phyloP scores from a whole-genome alignment of 305 asterid species.

The Solanum aculeatissimum region DNA sequence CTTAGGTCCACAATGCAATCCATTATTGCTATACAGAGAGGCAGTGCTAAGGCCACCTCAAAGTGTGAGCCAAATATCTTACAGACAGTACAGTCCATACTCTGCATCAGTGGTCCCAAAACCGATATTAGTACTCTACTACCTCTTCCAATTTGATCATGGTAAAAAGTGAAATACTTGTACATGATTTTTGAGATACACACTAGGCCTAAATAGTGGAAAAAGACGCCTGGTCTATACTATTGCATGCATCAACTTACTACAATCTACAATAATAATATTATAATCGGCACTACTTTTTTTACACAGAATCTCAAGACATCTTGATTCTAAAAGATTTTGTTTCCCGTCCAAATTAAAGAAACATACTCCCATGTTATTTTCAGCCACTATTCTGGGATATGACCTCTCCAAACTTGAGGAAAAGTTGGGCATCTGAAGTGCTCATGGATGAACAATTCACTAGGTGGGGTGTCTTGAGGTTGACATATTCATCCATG shows the following conservation, averaged over 20 bases:
- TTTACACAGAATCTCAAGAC: conserved; percentile 13
- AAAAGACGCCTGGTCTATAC: neutral
- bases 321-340: neutral
- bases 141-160: neutral
- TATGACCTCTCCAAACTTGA: conserved; percentile 35
- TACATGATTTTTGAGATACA: neutral
- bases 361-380: neutral
- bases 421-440: conserved; percentile 62
- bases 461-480: conserved; percentile 76
- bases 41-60: neutral
- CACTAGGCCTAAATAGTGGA: neutral
- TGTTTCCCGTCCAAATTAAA: neutral
- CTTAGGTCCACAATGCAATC: conserved; percentile 2
- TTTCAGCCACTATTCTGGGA: conserved; percentile 27
- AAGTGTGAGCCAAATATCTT: neutral
- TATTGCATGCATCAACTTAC: neutral
- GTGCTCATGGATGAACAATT: conserved; percentile 86
- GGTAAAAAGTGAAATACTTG: neutral
- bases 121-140: neutral
- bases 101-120: conserved; percentile 3
- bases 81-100: neutral
- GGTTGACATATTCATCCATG: conserved; percentile 76
- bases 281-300: neutral
- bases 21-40: conserved; percentile 6
- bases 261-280: conserved; percentile 9